A percentile compares a stretch with the other conserved stretches of the same genome.
Evolutionary conservation across 495 filamentous ascomycete genomes (phyloP).

Genomic region (Saxophila tyrrhenica): DNA sequence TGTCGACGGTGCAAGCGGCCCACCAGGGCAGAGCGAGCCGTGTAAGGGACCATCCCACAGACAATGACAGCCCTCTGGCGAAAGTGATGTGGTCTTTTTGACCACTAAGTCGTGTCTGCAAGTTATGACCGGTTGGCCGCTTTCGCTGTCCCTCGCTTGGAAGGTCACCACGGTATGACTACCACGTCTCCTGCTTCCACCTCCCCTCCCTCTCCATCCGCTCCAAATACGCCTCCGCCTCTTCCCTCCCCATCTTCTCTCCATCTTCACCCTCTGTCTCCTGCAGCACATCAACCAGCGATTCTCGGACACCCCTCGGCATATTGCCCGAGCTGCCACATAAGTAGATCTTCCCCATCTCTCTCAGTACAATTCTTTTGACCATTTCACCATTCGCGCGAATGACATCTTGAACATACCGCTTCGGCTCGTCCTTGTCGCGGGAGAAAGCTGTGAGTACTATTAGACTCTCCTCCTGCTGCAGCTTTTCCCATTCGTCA

Average conservation of each 20-base stretch:
- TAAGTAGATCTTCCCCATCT: conserved; percentile 52
- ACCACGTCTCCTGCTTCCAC: conserved; percentile 77
- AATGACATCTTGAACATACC: conserved; percentile 85
- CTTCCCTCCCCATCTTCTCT: conserved; percentile 20
- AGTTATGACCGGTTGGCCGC: too few relatives aligned
- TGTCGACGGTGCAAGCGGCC: too few relatives aligned
- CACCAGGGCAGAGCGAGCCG: too few relatives aligned
- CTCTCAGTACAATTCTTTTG: conserved; percentile 43
- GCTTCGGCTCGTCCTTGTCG: conserved; percentile 53
- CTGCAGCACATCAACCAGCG: conserved; percentile 61
- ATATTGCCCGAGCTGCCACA: conserved; percentile 69
- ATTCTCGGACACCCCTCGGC: conserved; percentile 77
- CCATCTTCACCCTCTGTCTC: conserved; percentile 20
- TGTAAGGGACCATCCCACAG: too few relatives aligned
- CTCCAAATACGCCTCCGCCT: conserved; percentile 47
- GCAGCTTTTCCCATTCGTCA: conserved; percentile 53
- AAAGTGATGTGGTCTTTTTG: too few relatives aligned
- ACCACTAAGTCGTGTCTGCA: too few relatives aligned
- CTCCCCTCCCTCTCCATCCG: conserved; percentile 56
- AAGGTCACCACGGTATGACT: too few relatives aligned
- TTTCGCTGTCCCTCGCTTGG: too few relatives aligned
- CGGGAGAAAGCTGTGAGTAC: conserved; percentile 78
- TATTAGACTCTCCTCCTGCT: conserved; percentile 31
- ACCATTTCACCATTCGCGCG: conserved; percentile 47
- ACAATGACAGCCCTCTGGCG: too few relatives aligned